Evolutionary conservation across 345 rosid genomes (phyloP).

Genomic region (Physaria fendleri): DNA sequence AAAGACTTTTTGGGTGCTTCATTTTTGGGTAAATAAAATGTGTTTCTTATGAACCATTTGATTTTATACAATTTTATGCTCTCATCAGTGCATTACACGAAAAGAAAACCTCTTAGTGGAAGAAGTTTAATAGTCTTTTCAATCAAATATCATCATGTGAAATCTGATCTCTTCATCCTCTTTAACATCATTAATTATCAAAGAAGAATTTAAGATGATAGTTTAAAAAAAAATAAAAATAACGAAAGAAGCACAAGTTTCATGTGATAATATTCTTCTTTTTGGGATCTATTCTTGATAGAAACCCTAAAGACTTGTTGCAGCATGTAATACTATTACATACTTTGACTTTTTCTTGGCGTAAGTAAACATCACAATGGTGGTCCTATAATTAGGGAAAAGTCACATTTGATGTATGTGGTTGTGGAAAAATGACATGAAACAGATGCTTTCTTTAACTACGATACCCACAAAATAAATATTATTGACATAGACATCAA

Average conservation of each 20-base stretch:
- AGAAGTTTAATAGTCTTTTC: slow-evolving; percentile 7
- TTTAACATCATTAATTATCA: slow-evolving; percentile 16
- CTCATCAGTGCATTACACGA: background rate
- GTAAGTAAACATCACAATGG: background rate
- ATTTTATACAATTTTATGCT: slow-evolving; percentile 9
- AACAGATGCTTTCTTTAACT: background rate
- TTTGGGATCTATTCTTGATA: slow-evolving; percentile 23
- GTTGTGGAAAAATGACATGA: slow-evolving; percentile 4
- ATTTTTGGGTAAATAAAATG: slow-evolving; percentile 5
- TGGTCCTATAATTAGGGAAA: slow-evolving; percentile 16
- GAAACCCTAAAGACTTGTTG: slow-evolving; percentile 12
- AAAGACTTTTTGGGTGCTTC: background rate
- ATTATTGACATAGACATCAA: background rate
- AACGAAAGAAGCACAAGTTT: background rate
- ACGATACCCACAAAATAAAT: background rate
- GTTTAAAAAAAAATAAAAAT: background rate
- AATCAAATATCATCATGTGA: slow-evolving; percentile 4
- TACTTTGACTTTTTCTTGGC: background rate
- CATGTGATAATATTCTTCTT: slow-evolving; percentile 7
- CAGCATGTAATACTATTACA: slow-evolving; percentile 11
- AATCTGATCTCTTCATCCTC: background rate
- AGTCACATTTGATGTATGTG: slow-evolving; percentile 10
- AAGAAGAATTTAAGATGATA: too few species aligned
- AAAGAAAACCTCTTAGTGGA: slow-evolving; percentile 15
- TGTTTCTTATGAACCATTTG: slow-evolving; percentile 19